Conservation (phyloP, 495 filamentous ascomycete genomes). For the Penicillium canescens region DNA sequence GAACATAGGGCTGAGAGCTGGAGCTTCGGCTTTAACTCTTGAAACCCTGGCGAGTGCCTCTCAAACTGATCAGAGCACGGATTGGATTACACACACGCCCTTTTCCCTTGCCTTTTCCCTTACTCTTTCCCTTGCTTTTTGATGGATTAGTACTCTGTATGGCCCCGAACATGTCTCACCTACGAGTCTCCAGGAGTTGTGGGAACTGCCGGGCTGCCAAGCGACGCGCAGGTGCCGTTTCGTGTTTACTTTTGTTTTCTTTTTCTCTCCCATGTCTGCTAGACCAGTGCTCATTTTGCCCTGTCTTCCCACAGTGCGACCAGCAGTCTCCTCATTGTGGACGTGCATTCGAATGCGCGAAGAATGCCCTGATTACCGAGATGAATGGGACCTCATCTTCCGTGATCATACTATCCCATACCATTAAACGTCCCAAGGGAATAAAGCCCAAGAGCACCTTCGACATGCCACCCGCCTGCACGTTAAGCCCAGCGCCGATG, state of each 20-base stretch:
- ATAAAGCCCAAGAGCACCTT: conserved; percentile 4
- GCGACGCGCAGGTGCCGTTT: conserved; percentile 3
- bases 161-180: too few relatives aligned
- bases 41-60: too few relatives aligned
- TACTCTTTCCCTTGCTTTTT: too few relatives aligned
- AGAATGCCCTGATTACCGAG: conserved; percentile 29
- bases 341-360: conserved; percentile 27
- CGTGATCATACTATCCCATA: conserved; percentile 39
- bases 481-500: conserved; percentile 16
- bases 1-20: too few relatives aligned
- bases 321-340: conserved; percentile 27
- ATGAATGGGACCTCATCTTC: conserved; percentile 45
- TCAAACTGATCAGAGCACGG: too few relatives aligned
- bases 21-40: too few relatives aligned
- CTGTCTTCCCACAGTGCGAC: conserved; percentile 28
- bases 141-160: too few relatives aligned
- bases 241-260: neutral
- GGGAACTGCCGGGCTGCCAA: conserved; percentile 12
- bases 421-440: conserved; percentile 23
- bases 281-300: conserved; percentile 7
- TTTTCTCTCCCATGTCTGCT: conserved; percentile 5
- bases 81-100: too few relatives aligned
- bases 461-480: neutral
- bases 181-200: conserved; percentile 8
- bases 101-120: too few relatives aligned